These are phyloP conservation scores for Lophiotrema nucula DNA, from an alignment of 495 filamentous ascomycete species.

Conservation along the genomic window DNA sequence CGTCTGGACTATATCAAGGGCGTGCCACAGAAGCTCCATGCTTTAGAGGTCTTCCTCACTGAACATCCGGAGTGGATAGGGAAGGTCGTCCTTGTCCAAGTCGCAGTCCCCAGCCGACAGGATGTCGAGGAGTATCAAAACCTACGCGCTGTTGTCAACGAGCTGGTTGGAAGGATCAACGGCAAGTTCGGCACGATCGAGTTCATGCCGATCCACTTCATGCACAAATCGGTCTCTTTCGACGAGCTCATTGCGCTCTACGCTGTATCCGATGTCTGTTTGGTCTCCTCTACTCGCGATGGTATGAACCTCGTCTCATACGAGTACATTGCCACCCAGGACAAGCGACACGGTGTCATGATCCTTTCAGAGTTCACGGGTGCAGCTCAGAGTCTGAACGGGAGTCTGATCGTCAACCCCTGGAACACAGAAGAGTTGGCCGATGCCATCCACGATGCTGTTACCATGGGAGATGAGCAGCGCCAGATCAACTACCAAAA, in stretches of 20 bases:
- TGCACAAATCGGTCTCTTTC: constrained; percentile 86
- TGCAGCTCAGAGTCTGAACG: constrained; percentile 81
- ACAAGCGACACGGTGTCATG: constrained; percentile 79
- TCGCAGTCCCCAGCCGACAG: constrained; percentile 85
- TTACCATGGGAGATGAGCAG: constrained; percentile 83
- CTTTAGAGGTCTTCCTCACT: constrained; percentile 84
- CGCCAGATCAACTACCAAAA: constrained; percentile 77
- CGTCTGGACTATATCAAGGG: constrained; percentile 95
- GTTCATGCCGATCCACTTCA: constrained; percentile 90
- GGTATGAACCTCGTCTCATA: constrained; percentile 97
- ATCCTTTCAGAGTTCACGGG: constrained; percentile 92
- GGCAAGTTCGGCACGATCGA: constrained; percentile 91
- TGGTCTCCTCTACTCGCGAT: constrained; percentile 88
- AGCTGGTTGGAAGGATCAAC: constrained; percentile 87
- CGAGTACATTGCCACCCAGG: constrained; percentile 90
- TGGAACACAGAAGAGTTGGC: constrained; percentile 89
- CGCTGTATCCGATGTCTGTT: constrained; percentile 82
- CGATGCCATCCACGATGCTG: constrained; percentile 76
- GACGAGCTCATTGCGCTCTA: constrained; percentile 92
- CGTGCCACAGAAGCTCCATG: constrained; percentile 90
- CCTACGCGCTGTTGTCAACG: constrained; percentile 82
- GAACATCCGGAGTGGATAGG: constrained; percentile 90
- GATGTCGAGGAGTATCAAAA: constrained; percentile 98
- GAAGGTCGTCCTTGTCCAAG: constrained; percentile 88
- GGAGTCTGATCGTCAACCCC: constrained; percentile 84